phyloP scores from a whole-genome alignment of 169 alveolate genomes.

The Amoebophrya sp. region DNA sequence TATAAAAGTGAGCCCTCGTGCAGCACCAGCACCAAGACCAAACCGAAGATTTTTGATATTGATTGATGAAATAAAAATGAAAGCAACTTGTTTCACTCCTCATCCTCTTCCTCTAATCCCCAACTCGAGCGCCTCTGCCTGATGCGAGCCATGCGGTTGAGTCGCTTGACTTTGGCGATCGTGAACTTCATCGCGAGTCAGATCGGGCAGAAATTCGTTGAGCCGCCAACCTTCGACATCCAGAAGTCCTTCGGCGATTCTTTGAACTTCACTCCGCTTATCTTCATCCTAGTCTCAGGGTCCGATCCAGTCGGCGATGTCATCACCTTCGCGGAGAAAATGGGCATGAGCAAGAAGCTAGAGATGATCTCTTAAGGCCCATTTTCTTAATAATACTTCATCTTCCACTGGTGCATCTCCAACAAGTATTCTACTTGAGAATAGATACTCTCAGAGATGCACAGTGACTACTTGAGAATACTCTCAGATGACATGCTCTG shows the following conservation, averaged over 20 bases:
- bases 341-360: constrained; percentile 74
- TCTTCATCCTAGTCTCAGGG: constrained; percentile 81
- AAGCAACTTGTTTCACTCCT: background rate
- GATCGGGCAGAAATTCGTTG: constrained; percentile 70
- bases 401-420: too few species aligned
- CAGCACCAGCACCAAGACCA: background rate
- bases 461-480: too few species aligned
- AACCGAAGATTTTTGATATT: background rate
- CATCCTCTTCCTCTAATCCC: background rate
- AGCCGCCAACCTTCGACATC: constrained; percentile 81
- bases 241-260: constrained; percentile 72
- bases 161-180: constrained; percentile 69
- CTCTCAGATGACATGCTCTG: too few species aligned
- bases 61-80: background rate
- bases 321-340: constrained; percentile 70
- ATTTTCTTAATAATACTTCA: too few species aligned
- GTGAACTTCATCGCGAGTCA: constrained; percentile 70
- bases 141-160: constrained; percentile 78
- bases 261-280: constrained; percentile 72
- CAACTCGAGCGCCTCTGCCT: constrained; percentile 67
- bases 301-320: constrained; percentile 85
- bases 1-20: background rate
- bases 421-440: too few species aligned
- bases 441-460: too few species aligned
- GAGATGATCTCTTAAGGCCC: too few species aligned